Conservation (phyloP, 129 eudicot species). For the Kitagawia praeruptora region DNA sequence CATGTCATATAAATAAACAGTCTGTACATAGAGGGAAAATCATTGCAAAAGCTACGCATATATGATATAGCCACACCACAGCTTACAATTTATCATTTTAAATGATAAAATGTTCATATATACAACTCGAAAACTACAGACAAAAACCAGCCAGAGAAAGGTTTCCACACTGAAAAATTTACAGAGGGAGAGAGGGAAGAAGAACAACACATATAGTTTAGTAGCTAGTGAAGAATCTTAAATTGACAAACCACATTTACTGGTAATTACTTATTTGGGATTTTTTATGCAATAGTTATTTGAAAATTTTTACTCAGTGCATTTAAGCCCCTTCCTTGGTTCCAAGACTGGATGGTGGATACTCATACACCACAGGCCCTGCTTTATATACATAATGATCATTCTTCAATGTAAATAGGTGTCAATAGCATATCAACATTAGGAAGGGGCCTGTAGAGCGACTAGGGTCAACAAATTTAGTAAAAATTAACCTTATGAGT, state of each 20-base stretch:
- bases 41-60: background rate
- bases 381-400: background rate
- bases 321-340: background rate
- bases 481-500: background rate
- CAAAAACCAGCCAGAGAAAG: background rate
- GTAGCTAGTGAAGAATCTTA: background rate
- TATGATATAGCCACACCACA: background rate
- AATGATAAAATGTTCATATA: background rate
- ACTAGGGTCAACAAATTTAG: no score
- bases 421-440: no score
- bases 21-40: background rate
- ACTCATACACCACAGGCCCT: background rate
- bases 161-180: background rate
- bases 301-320: no score
- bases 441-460: no score
- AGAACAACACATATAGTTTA: background rate
- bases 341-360: background rate
- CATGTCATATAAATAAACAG: background rate
- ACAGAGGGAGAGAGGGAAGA: background rate
- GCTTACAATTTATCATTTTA: background rate
- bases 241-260: background rate
- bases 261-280: no score
- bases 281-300: background rate
- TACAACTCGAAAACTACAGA: background rate
- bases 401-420: background rate